Evolutionary conservation across 371 early-diverging fungal species (phyloP).

Genomic region (Mucor sp.): DNA sequence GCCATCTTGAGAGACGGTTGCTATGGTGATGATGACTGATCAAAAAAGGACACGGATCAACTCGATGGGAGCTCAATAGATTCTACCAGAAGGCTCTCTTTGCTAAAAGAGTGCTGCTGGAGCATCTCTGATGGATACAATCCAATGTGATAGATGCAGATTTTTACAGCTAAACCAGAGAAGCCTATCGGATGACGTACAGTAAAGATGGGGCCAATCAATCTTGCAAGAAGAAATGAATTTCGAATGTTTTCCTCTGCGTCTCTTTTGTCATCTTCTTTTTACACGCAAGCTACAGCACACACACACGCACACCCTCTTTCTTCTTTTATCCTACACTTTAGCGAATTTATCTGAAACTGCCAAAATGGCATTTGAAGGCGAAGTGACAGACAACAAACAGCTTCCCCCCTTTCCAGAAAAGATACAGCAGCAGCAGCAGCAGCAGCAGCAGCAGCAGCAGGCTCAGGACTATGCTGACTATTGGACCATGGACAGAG

Average conservation of each 20-base stretch:
- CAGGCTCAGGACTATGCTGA: constrained; percentile 5
- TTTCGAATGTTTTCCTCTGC: background rate
- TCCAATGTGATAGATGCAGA: background rate
- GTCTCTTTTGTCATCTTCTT: background rate
- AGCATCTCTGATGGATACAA: background rate
- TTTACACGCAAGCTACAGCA: background rate
- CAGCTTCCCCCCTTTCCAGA: background rate
- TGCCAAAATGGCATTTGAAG: constrained; percentile 20
- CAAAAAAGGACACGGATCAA: too few species aligned
- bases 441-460: too few species aligned
- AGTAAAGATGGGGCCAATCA: constrained; percentile 2
- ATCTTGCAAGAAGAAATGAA: background rate
- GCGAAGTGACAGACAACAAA: background rate
- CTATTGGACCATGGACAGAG: constrained; percentile 25
- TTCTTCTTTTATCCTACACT: background rate
- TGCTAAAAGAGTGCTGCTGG: background rate
- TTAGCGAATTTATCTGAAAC: background rate
- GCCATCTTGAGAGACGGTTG: background rate
- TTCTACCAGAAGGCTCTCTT: background rate
- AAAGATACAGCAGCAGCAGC: background rate
- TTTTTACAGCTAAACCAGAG: background rate
- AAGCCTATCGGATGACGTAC: background rate
- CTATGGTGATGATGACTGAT: background rate
- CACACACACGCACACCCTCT: background rate
- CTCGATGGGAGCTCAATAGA: background rate